These are phyloP conservation scores for Hymenoscyphus salicellus DNA, from an alignment of 2,329 filamentous ascomycete species.

Conservation along the genomic window DNA sequence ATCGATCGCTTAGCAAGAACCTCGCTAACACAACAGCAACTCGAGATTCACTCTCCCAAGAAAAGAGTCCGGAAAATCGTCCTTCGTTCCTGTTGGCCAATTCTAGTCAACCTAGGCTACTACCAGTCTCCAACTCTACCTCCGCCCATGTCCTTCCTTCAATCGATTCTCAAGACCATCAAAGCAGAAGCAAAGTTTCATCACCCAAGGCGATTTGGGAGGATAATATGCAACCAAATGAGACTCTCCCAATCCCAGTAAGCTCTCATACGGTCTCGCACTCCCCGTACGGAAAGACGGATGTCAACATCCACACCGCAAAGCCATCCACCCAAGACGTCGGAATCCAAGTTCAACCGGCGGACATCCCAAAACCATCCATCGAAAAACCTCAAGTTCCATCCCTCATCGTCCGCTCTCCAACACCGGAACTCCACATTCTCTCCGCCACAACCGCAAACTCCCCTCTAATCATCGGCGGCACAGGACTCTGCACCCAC, in stretches of 20 bases:
- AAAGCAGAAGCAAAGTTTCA: neutral
- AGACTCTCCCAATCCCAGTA: neutral
- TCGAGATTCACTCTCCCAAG: neutral
- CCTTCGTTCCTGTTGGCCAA: neutral
- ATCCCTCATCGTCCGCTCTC: neutral
- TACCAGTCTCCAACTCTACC: neutral
- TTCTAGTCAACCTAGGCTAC: neutral
- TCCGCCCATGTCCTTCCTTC: neutral
- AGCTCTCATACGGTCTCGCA: neutral
- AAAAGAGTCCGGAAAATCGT: neutral
- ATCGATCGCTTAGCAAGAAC: conserved; percentile 1
- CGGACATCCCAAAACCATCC: neutral
- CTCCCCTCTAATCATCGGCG: conserved; percentile 4
- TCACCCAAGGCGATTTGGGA: neutral
- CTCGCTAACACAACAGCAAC: neutral
- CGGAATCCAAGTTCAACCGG: neutral
- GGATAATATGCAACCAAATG: neutral
- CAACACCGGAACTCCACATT: neutral
- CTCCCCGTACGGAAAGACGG: neutral
- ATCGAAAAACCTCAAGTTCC: neutral
- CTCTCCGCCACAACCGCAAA: neutral
- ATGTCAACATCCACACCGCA: neutral
- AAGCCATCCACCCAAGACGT: neutral
- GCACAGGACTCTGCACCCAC: conserved; percentile 21
- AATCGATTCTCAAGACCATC: neutral